Evolutionary conservation across 768 basidiomycete genomes (phyloP).

Genomic region (Gloeostereum incarnatum): DNA sequence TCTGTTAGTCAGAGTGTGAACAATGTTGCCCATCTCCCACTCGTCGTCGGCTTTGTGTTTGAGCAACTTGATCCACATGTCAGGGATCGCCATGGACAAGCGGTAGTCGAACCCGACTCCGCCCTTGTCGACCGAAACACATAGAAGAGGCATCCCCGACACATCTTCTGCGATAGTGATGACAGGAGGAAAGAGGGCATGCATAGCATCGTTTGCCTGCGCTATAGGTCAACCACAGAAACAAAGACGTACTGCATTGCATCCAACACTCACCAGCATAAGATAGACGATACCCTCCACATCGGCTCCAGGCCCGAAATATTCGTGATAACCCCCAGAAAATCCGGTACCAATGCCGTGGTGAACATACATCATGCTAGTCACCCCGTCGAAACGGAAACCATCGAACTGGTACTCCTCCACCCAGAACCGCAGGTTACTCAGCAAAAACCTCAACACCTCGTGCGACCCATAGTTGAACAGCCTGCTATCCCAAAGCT

Average conservation of each 20-base stretch:
- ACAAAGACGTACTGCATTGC: neutral
- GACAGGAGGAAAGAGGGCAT: slow-evolving; percentile 65
- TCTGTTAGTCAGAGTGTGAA: slow-evolving; percentile 84
- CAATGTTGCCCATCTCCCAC: slow-evolving; percentile 85
- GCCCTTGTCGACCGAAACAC: slow-evolving; percentile 67
- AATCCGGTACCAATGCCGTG: slow-evolving; percentile 98
- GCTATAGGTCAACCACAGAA: slow-evolving; percentile 6
- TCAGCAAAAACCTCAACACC: slow-evolving; percentile 89
- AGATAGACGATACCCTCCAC: slow-evolving; percentile 89
- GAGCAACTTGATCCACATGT: slow-evolving; percentile 99
- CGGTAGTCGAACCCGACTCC: slow-evolving; percentile 98
- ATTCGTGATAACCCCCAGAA: slow-evolving; percentile 97
- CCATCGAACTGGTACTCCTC: slow-evolving; percentile 96
- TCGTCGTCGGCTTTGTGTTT: slow-evolving; percentile 84
- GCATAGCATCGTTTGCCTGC: slow-evolving; percentile 90
- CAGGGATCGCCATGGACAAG: slow-evolving; percentile 96
- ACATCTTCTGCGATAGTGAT: slow-evolving; percentile 98
- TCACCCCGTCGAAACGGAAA: slow-evolving; percentile 98
- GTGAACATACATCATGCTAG: slow-evolving; percentile 98
- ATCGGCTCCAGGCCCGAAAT: slow-evolving; percentile 83
- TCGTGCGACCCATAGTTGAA: slow-evolving; percentile 97
- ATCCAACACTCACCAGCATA: slow-evolving; percentile 73
- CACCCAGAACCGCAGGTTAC: slow-evolving; percentile 92
- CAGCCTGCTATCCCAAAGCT: slow-evolving; percentile 95
- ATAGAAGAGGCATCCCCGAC: slow-evolving; percentile 96